Evolutionary conservation across 495 filamentous ascomycete genomes (phyloP).

Genomic region (Xylaria longipes): DNA sequence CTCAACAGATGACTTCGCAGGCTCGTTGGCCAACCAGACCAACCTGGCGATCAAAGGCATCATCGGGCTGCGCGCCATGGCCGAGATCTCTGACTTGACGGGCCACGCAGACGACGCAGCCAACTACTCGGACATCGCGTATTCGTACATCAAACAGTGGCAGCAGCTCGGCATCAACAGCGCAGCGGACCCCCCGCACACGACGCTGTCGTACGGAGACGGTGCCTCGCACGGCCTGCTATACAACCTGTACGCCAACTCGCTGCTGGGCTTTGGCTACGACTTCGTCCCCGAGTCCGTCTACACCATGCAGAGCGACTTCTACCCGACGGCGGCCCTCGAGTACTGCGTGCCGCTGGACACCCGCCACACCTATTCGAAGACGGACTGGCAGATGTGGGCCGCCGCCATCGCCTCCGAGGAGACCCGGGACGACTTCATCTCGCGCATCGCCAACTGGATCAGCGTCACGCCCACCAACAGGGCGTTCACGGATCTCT

Average conservation of each 20-base stretch:
- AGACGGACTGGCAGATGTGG: conserved; percentile 90
- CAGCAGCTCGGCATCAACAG: conserved; percentile 72
- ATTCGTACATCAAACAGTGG: conserved; percentile 79
- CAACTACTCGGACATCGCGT: conserved; percentile 70
- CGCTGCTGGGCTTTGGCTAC: conserved; percentile 70
- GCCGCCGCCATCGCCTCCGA: conserved; percentile 71
- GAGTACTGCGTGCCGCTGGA: conserved; percentile 85
- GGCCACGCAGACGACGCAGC: conserved; percentile 65
- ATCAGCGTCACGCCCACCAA: conserved; percentile 76
- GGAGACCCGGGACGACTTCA: conserved; percentile 68
- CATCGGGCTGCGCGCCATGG: conserved; percentile 93
- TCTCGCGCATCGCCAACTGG: conserved; percentile 75
- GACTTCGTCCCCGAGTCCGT: conserved; percentile 69
- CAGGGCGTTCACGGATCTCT: conserved; percentile 78
- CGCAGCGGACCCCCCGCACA: conserved; percentile 69
- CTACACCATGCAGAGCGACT: conserved; percentile 79
- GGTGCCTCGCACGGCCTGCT: conserved; percentile 65
- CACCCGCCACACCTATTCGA: conserved; percentile 82
- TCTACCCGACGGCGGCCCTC: conserved; percentile 77
- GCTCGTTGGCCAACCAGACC: conserved; percentile 86
- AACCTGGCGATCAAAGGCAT: conserved; percentile 95
- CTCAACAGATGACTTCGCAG: conserved; percentile 93
- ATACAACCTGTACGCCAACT: conserved; percentile 88
- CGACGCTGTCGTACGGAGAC: conserved; percentile 68
- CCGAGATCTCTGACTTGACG: conserved; percentile 70